Base-by-base conservation (phyloP, 169 alveolate species). In the Plasmodium gallinaceum region DNA sequence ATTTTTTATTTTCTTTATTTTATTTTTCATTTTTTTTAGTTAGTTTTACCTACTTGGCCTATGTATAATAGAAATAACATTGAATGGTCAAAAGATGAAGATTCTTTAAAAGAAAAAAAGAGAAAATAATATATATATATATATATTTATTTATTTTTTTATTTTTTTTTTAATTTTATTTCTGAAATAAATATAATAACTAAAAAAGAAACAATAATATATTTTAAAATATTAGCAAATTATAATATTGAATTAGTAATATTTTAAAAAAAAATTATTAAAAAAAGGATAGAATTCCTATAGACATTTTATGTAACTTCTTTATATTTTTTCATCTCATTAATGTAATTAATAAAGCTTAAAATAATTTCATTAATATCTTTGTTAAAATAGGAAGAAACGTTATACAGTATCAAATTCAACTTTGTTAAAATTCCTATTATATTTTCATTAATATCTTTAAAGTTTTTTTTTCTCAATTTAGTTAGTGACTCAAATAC, bases 21-120 rank as follows among this genome's bases (percentile, higher is more conserved):
- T 4, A 32, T 32, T 32, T 32, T 32, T 74, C 22, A 22, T 48
- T 32, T 42, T 57, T 54, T 52, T 42, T 39, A 80, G 90, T 60
- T 80, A 22, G 22, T 80, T 26, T 8, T 80, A 16, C 90, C 90
- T 20, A 80, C 90, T 12, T 80, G 90, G 90, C 90, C 90, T n/a
- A 68, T 80, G 45, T 80, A 80, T 66, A 68, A 80, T 45, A 66
- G 54, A 37, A 8, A 80, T 62, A 66, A 66, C 12, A 80, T 80
- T 68, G 57, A 66, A 48, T 80, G 90, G 90, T 26, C n/a, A 18
- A 51, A 57, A 42, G 22, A 37, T 16, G 65, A 62, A 20, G 39
- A 52, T 6, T 52, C 90, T 42, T 12, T 10, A 61, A 26, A 80
- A 8, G 32, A 39, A 12, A 80, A 68, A 46, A 80, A 80, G 83